Evolutionary conservation across 2,329 filamentous ascomycete genomes (phyloP).

Genomic region (Chaetomium globosum): DNA sequence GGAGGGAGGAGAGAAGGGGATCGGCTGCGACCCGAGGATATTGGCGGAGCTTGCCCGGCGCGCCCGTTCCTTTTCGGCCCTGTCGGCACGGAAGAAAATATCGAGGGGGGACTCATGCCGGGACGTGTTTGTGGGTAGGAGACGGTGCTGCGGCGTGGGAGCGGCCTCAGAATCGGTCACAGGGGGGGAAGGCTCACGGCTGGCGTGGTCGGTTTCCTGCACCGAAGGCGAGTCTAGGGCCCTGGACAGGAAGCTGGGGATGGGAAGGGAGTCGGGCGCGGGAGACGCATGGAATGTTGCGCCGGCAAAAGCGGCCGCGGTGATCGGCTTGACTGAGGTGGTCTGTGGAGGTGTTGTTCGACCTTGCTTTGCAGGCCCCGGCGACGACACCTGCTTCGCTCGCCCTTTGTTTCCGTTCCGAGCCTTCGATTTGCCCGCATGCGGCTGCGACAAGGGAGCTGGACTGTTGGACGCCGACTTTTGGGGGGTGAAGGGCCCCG

Average conservation of each 20-base stretch:
- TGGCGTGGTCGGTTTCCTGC: conserved; percentile 47
- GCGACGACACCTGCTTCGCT: conserved; percentile 45
- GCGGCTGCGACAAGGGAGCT: conserved; percentile 39
- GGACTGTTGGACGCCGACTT: conserved; percentile 47
- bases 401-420: conserved; percentile 40
- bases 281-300: conserved; percentile 95
- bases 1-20: conserved; percentile 57
- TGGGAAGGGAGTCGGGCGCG: conserved; percentile 83
- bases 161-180: conserved; percentile 57
- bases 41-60: conserved; percentile 57
- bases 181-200: conserved; percentile 55
- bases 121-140: conserved; percentile 37
- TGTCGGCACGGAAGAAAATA: conserved; percentile 85
- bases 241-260: conserved; percentile 83
- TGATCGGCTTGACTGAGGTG: conserved; percentile 49
- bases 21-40: conserved; percentile 43
- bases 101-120: conserved; percentile 77
- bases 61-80: conserved; percentile 70
- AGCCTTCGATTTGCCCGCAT: conserved; percentile 41
- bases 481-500: conserved; percentile 50
- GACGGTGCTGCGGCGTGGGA: conserved; percentile 48
- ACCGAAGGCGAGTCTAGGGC: conserved; percentile 65
- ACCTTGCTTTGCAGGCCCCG: conserved; percentile 46
- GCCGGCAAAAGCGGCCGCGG: conserved; percentile 75
- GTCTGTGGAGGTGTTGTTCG: conserved; percentile 52